These are phyloP conservation scores for Vanderwaltozyma polyspora DNA, from an alignment of 805 yeast species.

Conservation along the genomic window DNA sequence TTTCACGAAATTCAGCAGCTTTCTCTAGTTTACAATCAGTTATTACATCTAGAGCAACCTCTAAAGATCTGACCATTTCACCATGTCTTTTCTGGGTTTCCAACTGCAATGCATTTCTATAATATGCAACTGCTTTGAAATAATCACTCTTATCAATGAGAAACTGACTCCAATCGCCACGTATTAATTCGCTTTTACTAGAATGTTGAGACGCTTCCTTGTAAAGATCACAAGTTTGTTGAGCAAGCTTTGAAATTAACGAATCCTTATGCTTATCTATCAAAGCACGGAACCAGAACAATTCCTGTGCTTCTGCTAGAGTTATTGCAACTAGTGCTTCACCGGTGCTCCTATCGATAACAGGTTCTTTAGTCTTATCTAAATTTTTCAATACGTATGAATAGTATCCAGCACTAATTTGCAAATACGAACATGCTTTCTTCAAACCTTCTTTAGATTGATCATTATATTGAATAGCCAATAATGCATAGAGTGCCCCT, in stretches of 20 bases:
- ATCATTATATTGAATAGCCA: constrained; percentile 31
- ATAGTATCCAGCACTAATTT: constrained; percentile 61
- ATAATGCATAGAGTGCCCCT: constrained; percentile 49
- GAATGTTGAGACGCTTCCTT: constrained; percentile 33
- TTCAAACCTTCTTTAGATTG: constrained; percentile 29
- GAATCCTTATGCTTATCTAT: constrained; percentile 38
- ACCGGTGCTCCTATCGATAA: constrained; percentile 39
- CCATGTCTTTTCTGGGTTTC: constrained; percentile 41
- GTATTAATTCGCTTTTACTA: constrained; percentile 38
- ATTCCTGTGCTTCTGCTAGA: constrained; percentile 83
- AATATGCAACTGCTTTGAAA: constrained; percentile 62
- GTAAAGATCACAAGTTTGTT: constrained; percentile 52
- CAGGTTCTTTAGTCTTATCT: constrained; percentile 8
- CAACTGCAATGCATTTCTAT: constrained; percentile 41
- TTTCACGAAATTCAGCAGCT: constrained; percentile 32
- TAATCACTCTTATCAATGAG: constrained; percentile 48
- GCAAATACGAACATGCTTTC: constrained; percentile 52
- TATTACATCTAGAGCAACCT: constrained; percentile 16
- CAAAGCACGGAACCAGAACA: constrained; percentile 65
- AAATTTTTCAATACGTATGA: constrained; percentile 24
- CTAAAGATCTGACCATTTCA: constrained; percentile 46
- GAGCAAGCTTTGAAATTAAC: constrained; percentile 51
- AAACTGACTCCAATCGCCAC: constrained; percentile 56
- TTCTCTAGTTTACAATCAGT: neutral
- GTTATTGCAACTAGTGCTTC: constrained; percentile 40